Percentiles rank a stretch among this genome's conserved stretches.
These are phyloP conservation scores for Talinum fruticosum DNA, from an alignment of 148 eudicot genomes.

Conservation along the genomic window DNA sequence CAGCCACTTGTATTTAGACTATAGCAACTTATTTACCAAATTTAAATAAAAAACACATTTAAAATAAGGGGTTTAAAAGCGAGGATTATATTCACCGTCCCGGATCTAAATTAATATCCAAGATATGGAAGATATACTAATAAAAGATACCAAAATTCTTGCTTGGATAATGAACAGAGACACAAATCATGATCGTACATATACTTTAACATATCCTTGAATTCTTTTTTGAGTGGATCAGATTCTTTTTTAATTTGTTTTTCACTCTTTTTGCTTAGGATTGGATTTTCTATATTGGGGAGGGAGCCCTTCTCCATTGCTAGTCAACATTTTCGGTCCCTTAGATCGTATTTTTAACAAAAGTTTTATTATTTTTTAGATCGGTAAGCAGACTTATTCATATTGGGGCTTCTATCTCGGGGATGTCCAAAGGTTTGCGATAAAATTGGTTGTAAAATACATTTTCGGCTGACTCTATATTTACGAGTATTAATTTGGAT, in stretches of 20 bases:
- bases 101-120: not conserved
- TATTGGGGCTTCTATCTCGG: no score
- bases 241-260: not conserved
- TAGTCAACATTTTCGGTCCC: not conserved
- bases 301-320: not conserved
- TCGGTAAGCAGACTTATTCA: no score
- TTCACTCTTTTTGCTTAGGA: not conserved
- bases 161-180: not conserved
- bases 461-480: no score
- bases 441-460: no score
- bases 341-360: not conserved
- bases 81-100: not conserved
- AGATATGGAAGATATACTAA: not conserved
- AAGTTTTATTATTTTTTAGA: not conserved
- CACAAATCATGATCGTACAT: not conserved
- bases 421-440: no score
- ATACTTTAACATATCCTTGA: not conserved
- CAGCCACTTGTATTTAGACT: no score
- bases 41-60: not conserved
- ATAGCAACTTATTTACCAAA: not conserved
- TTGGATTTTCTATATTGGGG: not conserved
- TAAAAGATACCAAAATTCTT: constrained; percentile 2
- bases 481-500: no score
- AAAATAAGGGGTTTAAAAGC: not conserved
- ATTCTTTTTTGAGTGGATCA: constrained; percentile 1